Base-by-base conservation (phyloP, 768 basidiomycete species). In the Hebeloma cylindrosporum region DNA sequence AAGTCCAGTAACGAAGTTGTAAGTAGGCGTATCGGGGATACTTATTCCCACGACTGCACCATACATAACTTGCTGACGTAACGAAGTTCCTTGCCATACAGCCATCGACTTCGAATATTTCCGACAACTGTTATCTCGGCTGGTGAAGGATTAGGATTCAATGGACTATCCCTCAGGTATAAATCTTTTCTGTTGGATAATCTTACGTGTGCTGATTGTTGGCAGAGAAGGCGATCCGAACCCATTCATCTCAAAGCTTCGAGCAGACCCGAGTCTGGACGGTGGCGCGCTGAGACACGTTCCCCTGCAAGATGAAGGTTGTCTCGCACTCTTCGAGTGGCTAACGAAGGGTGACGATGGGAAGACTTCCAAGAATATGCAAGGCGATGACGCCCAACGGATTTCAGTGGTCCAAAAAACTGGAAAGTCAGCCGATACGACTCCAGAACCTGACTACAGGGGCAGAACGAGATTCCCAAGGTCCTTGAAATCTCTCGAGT, bases 321-420 rank as follows among this genome's bases (percentile, higher is more conserved):
- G 43, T 32, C 23, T 35, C 18, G 27, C 16, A 7, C 18, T 50
- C n/a, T 50, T 50, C 17, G n/a, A 8, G 17, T 50, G 49, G 49
- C 20, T 50, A 16, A 35, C 26, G 11, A 14, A 23, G 3, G 49
- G 49, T 1, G 38, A 40, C 16, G 3, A 27, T 1, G 27, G 21
- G 13, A 29, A 16, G 27, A 27, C 7, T 22, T 5, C n/a, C 25
- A 13, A 32, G 9, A 8, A 14, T 17, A 13, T 14, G 22, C 20
- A 31, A 29, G 9, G 29, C 13, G 7, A 32, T 16, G 14, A 10
- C 21, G 7, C 26, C 18, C 8, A 10, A 30, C 16, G 5, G 25
- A 18, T 37, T 5, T 29, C 7, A 14, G 2, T 25, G 9, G 3
- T 20, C 7, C 34, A 7, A 10, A 32, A 16, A 13, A 27, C 22